These are phyloP conservation scores for Globisporangium okanoganense DNA, from an alignment of 352 stramenopile genomes.

Conservation along the genomic window DNA sequence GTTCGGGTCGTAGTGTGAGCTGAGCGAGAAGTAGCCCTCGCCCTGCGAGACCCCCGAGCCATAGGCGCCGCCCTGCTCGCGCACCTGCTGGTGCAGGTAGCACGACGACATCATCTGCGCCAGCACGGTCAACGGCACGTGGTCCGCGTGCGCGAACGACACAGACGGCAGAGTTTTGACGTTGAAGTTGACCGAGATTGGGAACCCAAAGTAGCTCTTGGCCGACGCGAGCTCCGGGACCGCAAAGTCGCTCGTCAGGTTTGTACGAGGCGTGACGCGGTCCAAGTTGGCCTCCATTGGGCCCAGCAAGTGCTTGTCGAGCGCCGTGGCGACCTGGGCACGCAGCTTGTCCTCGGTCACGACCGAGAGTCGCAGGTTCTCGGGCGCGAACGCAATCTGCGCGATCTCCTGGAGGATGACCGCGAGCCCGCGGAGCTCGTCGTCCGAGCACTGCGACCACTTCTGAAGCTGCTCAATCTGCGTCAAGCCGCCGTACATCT, in stretches of 20 bases:
- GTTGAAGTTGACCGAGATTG: conserved; percentile 81
- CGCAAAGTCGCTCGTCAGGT: conserved; percentile 16
- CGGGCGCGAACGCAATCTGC: conserved; percentile 44
- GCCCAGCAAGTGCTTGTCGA: conserved; percentile 43
- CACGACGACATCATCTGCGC: conserved; percentile 84
- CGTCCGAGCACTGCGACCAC: conserved; percentile 64
- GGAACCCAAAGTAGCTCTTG: conserved; percentile 72
- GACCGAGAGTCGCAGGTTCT: conserved; percentile 59
- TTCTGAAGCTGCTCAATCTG: conserved; percentile 75
- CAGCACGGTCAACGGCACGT: conserved; percentile 71
- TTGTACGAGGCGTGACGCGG: conserved; percentile 2
- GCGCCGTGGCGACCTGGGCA: conserved; percentile 35
- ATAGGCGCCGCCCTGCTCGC: conserved; percentile 78
- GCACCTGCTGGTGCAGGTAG: conserved; percentile 77
- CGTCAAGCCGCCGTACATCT: conserved; percentile 68
- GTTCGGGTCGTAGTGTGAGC: conserved; percentile 85
- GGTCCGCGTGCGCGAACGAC: conserved; percentile 66
- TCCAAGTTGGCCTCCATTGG: conserved; percentile 28
- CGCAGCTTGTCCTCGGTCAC: conserved; percentile 75
- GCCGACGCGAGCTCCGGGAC: conserved; percentile 21
- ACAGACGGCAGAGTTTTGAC: conserved; percentile 73
- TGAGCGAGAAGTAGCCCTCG: conserved; percentile 78
- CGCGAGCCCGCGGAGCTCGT: conserved; percentile 55
- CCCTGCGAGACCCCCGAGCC: conserved; percentile 64
- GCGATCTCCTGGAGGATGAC: conserved; percentile 56